These are phyloP conservation scores for Pythium rhizo-oryzae DNA, from an alignment of 352 stramenopile species.

Conservation along the genomic window DNA sequence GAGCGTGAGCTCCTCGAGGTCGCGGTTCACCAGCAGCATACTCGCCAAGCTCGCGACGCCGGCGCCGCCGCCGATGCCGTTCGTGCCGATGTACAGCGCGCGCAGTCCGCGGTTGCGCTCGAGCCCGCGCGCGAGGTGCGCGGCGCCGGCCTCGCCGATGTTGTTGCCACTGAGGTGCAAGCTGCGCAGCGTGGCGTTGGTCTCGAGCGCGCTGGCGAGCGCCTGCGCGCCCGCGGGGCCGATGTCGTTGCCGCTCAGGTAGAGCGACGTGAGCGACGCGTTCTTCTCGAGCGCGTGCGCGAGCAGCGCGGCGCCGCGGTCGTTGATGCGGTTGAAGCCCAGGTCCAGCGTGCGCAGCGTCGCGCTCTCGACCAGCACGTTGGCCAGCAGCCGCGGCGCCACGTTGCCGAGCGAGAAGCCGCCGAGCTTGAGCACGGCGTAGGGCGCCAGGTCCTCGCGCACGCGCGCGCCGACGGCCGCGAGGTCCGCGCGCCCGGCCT, in stretches of 20 bases:
- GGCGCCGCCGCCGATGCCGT: constrained; percentile 62
- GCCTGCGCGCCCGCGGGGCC: constrained; percentile 51
- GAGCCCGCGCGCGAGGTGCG: constrained; percentile 53
- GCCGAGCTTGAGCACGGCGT: constrained; percentile 74
- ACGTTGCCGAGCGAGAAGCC: constrained; percentile 77
- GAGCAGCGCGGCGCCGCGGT: constrained; percentile 61
- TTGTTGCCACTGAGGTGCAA: constrained; percentile 85
- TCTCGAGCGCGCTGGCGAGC: constrained; percentile 49
- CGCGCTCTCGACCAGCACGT: constrained; percentile 46
- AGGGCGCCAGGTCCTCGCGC: constrained; percentile 55
- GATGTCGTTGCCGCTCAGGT: constrained; percentile 84
- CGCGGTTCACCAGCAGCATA: constrained; percentile 57
- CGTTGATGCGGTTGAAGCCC: constrained; percentile 80
- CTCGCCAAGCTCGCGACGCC: constrained; percentile 64
- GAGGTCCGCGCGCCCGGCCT: constrained; percentile 32
- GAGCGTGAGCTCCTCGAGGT: constrained; percentile 71
- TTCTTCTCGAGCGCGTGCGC: constrained; percentile 64
- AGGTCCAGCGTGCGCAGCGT: constrained; percentile 70
- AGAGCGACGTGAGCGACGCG: constrained; percentile 66
- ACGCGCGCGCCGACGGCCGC: constrained; percentile 50
- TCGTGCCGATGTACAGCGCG: constrained; percentile 79
- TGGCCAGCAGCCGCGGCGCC: constrained; percentile 55
- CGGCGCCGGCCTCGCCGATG: constrained; percentile 74
- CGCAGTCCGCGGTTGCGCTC: constrained; percentile 51
- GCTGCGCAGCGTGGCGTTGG: constrained; percentile 62